A percentile compares a stretch with the other conserved stretches of the same genome.
These are phyloP conservation scores for Yarrowia sp. DNA, from an alignment of 805 yeast species.

Conservation along the genomic window DNA sequence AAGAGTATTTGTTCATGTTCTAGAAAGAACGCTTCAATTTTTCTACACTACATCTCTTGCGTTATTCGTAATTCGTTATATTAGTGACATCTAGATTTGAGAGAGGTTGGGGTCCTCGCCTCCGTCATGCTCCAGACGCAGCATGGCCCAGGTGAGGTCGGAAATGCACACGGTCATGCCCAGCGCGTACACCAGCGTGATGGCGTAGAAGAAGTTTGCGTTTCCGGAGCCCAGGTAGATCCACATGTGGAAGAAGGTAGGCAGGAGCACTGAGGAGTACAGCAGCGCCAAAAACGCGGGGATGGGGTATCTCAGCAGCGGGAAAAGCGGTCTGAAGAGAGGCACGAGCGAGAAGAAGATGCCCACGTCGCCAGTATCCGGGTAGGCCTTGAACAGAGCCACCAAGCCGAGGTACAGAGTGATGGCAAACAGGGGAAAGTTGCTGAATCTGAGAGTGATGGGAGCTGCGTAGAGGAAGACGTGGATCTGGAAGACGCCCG, in stretches of 20 bases:
- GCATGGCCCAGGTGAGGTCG: slow-evolving; percentile 83
- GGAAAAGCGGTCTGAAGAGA: slow-evolving; percentile 44
- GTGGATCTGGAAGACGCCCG: slow-evolving; percentile 82
- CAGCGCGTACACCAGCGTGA: slow-evolving; percentile 78
- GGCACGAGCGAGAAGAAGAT: slow-evolving; percentile 57
- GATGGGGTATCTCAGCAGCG: slow-evolving; percentile 56
- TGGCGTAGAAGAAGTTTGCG: slow-evolving; percentile 94
- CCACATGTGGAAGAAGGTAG: slow-evolving; percentile 94
- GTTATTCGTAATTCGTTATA: slow-evolving; percentile 15
- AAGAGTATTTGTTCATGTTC: neutral
- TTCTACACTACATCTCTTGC: neutral
- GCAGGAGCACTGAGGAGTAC: slow-evolving; percentile 72
- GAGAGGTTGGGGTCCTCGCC: slow-evolving; percentile 48
- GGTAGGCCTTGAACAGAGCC: slow-evolving; percentile 80
- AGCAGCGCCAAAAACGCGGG: slow-evolving; percentile 61
- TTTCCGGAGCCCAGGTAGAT: slow-evolving; percentile 93
- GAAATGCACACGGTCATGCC: slow-evolving; percentile 71
- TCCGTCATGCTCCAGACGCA: slow-evolving; percentile 69
- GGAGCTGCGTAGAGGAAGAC: slow-evolving; percentile 73
- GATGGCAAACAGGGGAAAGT: slow-evolving; percentile 66
- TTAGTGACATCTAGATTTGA: slow-evolving; percentile 41
- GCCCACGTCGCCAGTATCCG: slow-evolving; percentile 80
- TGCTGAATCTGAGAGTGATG: slow-evolving; percentile 67
- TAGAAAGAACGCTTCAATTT: too few species aligned
- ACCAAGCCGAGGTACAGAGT: slow-evolving; percentile 59